Base-by-base conservation (phyloP, 2,329 filamentous ascomycete species). In the Fusarium pseudoanthophilum region DNA sequence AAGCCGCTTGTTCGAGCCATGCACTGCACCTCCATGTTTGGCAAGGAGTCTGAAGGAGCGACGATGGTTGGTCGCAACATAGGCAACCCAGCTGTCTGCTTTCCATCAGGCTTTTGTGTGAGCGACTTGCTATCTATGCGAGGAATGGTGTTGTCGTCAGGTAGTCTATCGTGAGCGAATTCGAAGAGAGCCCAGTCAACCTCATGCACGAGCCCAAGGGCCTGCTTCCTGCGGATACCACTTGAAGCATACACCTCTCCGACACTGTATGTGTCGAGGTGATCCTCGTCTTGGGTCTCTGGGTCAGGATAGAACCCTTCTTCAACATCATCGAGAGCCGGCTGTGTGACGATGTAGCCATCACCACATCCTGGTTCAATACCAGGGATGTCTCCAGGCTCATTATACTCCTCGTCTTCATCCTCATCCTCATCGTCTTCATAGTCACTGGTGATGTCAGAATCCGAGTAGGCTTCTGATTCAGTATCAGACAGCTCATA, bases 111-210 rank as follows among this genome's bases (percentile, higher is more conserved):
- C 56, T 53, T 55, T 60, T 69, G 69, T 53, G 52, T 61, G 3
- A 69, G 69, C 9, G 70, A 65, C 14, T 48, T 55, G 36, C 62
- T n/a, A n/a, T n/a, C n/a, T n/a, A n/a, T n/a, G n/a, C 75, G 60
- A 5, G 89, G 89, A 28, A 97, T 92, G 16, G 89, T 82, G 76
- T 98, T 98, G 67, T 90, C 88, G 1, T 88, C 85, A 7, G 95
- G 93, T 20, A 91, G 84, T 3, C 95, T 90, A 16, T 91, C 88
- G 8, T 91, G 86, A 16, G 92, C 85, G 72, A 98, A 93, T 74
- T 93, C 90, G 76, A 98, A 95, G 5, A 98, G 85, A 0, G 95
- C 95, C 95, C 95, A 98, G 81, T 98, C 95, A 49, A 98, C 95
- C 81, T 98, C 95, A 80, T 98, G 95, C 11, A 93, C 86, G 30